Evolutionary conservation across 2,329 filamentous ascomycete genomes (phyloP).

Genomic region (Achaetomium macrosporum): DNA sequence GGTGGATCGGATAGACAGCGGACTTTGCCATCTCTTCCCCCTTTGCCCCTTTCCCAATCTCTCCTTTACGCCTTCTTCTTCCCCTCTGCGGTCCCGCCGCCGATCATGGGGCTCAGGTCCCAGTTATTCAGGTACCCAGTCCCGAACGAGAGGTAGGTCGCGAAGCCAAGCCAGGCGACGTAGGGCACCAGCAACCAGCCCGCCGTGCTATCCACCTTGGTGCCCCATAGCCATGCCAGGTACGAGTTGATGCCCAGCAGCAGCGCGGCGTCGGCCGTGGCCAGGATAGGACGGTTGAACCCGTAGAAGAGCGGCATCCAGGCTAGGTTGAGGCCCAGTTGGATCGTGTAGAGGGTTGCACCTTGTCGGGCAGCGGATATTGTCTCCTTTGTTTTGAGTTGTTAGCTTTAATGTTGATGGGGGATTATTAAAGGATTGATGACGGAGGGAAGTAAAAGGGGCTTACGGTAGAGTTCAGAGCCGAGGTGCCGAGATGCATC

Average conservation of each 20-base stretch:
- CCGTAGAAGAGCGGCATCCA: constrained; percentile 95
- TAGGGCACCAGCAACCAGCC: constrained; percentile 76
- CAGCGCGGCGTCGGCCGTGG: constrained; percentile 67
- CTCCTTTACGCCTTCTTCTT: constrained; percentile 1
- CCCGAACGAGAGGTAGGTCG: constrained; percentile 73
- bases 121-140: constrained; percentile 64
- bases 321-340: constrained; percentile 75
- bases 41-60: not conserved
- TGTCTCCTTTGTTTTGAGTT: constrained; percentile 30
- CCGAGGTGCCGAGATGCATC: constrained; percentile 56
- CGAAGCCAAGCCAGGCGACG: constrained; percentile 78
- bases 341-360: constrained; percentile 76
- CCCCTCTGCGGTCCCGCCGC: constrained; percentile 9
- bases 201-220: constrained; percentile 60
- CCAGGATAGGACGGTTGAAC: constrained; percentile 65
- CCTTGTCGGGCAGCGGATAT: constrained; percentile 57
- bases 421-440: not conserved
- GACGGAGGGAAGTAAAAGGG: not conserved
- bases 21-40: too few species aligned
- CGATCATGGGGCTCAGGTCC: constrained; percentile 40
- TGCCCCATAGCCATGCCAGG: constrained; percentile 68
- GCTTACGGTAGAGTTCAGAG: constrained; percentile 41
- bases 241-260: constrained; percentile 68
- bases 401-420: not conserved
- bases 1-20: too few species aligned